Evolutionary conservation across 306 rosid species (phyloP).

Genomic region (Biancaea sappan): DNA sequence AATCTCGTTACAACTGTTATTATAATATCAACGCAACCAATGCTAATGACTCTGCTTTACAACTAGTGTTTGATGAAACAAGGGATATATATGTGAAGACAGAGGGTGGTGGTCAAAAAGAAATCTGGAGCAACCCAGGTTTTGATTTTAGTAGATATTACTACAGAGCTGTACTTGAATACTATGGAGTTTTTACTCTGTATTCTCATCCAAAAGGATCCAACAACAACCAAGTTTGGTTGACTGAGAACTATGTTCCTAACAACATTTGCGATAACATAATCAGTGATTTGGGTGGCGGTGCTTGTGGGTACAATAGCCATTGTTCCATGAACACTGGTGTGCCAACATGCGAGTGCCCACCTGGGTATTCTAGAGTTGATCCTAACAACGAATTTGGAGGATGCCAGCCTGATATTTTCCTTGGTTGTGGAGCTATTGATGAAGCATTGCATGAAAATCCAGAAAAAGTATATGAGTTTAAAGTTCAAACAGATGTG

Average conservation of each 20-base stretch:
- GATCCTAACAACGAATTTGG: constrained; percentile 43
- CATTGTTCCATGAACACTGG: constrained; percentile 37
- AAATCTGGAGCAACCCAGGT: not conserved
- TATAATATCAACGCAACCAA: not conserved
- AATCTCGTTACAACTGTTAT: not conserved
- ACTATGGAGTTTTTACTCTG: constrained; percentile 61
- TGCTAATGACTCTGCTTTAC: not conserved
- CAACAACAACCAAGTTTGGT: constrained; percentile 35
- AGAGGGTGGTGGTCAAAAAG: constrained; percentile 2
- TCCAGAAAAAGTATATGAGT: constrained; percentile 26
- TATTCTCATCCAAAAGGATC: constrained; percentile 48
- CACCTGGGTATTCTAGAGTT: constrained; percentile 35
- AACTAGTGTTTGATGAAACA: constrained; percentile 40
- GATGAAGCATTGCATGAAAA: not conserved
- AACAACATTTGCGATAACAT: constrained; percentile 26
- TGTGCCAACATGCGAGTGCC: constrained; percentile 44
- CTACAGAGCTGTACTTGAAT: constrained; percentile 64
- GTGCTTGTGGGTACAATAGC: constrained; percentile 54
- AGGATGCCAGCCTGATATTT: constrained; percentile 42
- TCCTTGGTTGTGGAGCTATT: constrained; percentile 41
- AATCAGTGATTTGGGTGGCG: constrained; percentile 18
- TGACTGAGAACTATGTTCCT: constrained; percentile 36
- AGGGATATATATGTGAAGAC: constrained; percentile 43
- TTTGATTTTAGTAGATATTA: constrained; percentile 29
- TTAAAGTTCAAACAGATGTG: constrained; percentile 5